Percentiles rank a stretch among this genome's conserved stretches.
Evolutionary conservation across 2,329 filamentous ascomycete species (phyloP).

Genomic region (Ophiocordyceps camponoti-saundersi): DNA sequence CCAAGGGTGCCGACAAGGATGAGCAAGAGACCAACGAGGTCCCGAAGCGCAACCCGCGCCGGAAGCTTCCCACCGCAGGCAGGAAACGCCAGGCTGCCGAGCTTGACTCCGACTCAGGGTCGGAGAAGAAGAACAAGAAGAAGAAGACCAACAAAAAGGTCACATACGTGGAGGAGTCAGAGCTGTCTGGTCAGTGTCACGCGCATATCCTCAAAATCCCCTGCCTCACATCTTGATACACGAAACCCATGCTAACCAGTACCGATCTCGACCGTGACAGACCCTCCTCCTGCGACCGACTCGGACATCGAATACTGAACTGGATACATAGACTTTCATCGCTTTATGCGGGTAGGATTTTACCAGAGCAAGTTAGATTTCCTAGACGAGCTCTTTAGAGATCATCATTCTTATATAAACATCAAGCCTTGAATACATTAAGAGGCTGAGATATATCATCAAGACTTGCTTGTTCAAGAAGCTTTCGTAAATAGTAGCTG

Average conservation of each 20-base stretch:
- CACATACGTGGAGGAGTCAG: slow-evolving; percentile 10
- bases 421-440: too few species aligned
- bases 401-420: too few species aligned
- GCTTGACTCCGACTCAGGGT: background rate
- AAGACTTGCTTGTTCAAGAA: too few species aligned
- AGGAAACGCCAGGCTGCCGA: slow-evolving; percentile 8
- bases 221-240: background rate
- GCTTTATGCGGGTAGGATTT: too few species aligned
- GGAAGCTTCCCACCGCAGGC: background rate
- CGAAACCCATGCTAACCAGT: background rate
- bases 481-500: too few species aligned
- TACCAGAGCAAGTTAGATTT: too few species aligned
- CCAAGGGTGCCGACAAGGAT: slow-evolving; percentile 2
- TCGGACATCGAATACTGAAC: too few species aligned
- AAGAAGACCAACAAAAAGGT: slow-evolving; percentile 8
- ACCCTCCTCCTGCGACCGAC: too few species aligned
- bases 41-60: slow-evolving; percentile 4
- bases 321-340: too few species aligned
- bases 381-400: too few species aligned
- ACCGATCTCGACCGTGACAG: too few species aligned
- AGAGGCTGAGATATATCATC: too few species aligned
- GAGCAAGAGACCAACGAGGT: slow-evolving; percentile 9
- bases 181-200: slow-evolving; percentile 9
- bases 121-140: background rate
- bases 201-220: background rate